These are phyloP conservation scores for Dendrobium chrysotoxum DNA, from an alignment of 106 monocot genomes.

Conservation along the genomic window DNA sequence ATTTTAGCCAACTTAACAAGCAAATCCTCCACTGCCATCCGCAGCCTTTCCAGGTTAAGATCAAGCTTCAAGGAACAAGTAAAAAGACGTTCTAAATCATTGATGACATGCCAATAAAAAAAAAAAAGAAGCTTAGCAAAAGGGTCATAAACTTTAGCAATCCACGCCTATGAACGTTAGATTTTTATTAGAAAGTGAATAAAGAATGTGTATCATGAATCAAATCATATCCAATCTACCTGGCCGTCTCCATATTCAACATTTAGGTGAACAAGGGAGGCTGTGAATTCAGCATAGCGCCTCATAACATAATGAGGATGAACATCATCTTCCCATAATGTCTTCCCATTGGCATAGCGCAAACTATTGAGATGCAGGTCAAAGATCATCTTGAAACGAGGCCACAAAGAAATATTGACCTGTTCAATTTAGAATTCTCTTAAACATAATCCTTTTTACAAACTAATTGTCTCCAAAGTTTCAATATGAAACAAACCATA, in stretches of 20 bases:
- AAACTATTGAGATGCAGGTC: conserved; percentile 94
- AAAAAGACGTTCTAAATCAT: background rate
- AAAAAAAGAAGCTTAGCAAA: background rate
- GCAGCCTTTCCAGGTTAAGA: conserved; percentile 79
- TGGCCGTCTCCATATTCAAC: conserved; percentile 95
- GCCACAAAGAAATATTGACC: conserved; percentile 97
- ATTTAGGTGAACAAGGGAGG: conserved; percentile 91
- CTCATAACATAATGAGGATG: conserved; percentile 99
- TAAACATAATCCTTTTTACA: background rate
- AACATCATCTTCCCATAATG: conserved; percentile 98
- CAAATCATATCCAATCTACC: conserved; percentile 30
- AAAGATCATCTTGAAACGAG: conserved; percentile 99
- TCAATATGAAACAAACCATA: background rate
- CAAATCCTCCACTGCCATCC: conserved; percentile 95
- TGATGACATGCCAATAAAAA: background rate
- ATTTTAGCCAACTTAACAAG: conserved; percentile 76
- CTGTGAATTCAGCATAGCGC: conserved; percentile 98
- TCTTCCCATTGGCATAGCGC: conserved; percentile 80
- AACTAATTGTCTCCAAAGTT: background rate
- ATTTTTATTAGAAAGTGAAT: background rate
- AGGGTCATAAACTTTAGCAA: no score
- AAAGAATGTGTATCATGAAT: background rate
- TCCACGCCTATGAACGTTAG: background rate
- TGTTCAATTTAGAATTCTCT: conserved; percentile 14
- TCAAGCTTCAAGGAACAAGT: conserved; percentile 61